Evolutionary conservation across 208 protist species (phyloP).

Genomic region (Blechomonas ayalai): DNA sequence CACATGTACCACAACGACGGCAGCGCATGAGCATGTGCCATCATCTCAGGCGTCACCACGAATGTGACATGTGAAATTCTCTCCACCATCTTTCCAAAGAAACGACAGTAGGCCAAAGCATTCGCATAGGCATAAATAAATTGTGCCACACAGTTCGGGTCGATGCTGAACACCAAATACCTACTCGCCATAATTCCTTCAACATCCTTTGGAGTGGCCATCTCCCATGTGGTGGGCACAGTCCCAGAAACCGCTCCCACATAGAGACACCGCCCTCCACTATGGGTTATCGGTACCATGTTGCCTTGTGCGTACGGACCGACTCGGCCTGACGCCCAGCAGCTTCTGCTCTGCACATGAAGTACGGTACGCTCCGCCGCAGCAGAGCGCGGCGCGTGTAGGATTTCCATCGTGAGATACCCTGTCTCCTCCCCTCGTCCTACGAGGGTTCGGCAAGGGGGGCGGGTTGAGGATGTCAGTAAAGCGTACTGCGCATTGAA

Average conservation of each 20-base stretch:
- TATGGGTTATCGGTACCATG: conserved; percentile 1
- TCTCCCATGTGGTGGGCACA: conserved; percentile 22
- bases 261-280: conserved; percentile 9
- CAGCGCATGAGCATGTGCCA: conserved; percentile 16
- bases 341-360: conserved; percentile 87
- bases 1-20: conserved; percentile 24
- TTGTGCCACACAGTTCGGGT: conserved; percentile 20
- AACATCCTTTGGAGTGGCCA: conserved; percentile 21
- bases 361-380: conserved; percentile 28
- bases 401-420: conserved; percentile 11
- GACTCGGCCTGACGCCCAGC: conserved; percentile 84
- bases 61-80: conserved; percentile 23
- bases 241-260: conserved; percentile 31
- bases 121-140: conserved; percentile 66
- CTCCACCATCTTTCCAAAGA: conserved; percentile 5
- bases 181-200: not conserved
- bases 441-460: conserved; percentile 13
- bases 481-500: conserved; percentile 5
- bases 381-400: not conserved
- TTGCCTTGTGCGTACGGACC: conserved; percentile 83
- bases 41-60: conserved; percentile 13
- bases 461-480: conserved; percentile 3
- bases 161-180: too few species aligned
- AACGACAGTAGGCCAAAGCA: conserved; percentile 30
- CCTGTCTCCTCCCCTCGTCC: not conserved